phyloP scores from a whole-genome alignment of 805 yeast genomes.

The Candida hispaniensis region DNA sequence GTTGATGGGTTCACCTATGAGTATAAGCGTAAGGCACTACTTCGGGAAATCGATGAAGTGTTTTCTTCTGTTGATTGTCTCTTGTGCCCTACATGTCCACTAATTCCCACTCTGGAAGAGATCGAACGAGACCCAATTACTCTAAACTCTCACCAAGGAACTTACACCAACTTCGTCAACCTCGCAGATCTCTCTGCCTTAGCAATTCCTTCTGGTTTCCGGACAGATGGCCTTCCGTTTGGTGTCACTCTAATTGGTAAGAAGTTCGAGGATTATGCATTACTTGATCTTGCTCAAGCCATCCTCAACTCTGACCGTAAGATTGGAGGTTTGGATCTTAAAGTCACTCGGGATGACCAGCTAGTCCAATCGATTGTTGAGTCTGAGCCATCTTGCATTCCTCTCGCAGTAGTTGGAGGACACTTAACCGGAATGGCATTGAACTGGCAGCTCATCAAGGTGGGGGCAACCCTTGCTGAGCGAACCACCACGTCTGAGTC shows the following conservation, averaged over 20 bases:
- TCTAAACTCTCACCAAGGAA: constrained; percentile 86
- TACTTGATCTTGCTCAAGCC: constrained; percentile 69
- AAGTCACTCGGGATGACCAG: constrained; percentile 31
- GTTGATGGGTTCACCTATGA: constrained; percentile 77
- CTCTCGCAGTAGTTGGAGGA: constrained; percentile 93
- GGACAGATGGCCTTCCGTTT: constrained; percentile 76
- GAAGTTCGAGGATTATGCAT: constrained; percentile 80
- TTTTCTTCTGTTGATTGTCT: constrained; percentile 60
- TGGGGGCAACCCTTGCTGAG: constrained; percentile 58
- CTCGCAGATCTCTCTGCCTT: constrained; percentile 87
- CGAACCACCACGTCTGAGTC: constrained; percentile 58
- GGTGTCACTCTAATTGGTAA: constrained; percentile 80
- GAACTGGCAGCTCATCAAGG: constrained; percentile 88
- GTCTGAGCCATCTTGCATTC: constrained; percentile 36
- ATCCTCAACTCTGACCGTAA: constrained; percentile 47
- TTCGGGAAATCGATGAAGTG: constrained; percentile 48
- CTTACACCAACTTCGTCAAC: constrained; percentile 96
- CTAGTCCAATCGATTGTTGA: constrained; percentile 36
- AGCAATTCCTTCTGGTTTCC: constrained; percentile 85
- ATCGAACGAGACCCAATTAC: constrained; percentile 66
- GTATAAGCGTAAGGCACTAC: constrained; percentile 71
- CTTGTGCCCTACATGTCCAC: constrained; percentile 88
- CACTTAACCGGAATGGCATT: constrained; percentile 80
- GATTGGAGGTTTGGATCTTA: constrained; percentile 42
- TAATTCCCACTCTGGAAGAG: constrained; percentile 72